A percentile compares a stretch with the other conserved stretches of the same genome.
Conservation (phyloP, 495 filamentous ascomycete genomes). For the Hypoxylon cercidicola region DNA sequence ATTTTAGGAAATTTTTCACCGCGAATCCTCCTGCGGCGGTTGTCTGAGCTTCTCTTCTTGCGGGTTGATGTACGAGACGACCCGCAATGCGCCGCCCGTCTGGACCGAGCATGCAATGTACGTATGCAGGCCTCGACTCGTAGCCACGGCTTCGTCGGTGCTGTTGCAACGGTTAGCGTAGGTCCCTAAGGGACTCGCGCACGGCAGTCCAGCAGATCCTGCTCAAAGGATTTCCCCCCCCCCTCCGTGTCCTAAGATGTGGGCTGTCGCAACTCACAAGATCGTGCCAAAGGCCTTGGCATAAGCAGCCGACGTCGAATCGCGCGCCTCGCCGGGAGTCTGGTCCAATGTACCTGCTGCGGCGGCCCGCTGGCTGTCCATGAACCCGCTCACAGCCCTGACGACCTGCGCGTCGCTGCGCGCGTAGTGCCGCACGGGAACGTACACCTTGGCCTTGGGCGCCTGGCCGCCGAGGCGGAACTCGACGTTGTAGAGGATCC, state of each 20-base stretch:
- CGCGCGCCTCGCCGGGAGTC: background rate
- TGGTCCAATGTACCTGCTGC: background rate
- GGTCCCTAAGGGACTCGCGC: too few species aligned
- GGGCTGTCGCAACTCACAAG: slow-evolving; percentile 22
- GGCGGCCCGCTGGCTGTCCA: slow-evolving; percentile 5
- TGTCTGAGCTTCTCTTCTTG: slow-evolving; percentile 21
- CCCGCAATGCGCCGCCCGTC: slow-evolving; percentile 28
- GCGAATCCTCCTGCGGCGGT: background rate
- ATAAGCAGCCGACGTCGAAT: slow-evolving; percentile 4
- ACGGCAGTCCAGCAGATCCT: background rate
- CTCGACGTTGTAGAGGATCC: slow-evolving; percentile 54
- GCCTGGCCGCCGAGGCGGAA: slow-evolving; percentile 33
- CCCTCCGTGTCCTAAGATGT: background rate
- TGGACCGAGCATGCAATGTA: slow-evolving; percentile 40
- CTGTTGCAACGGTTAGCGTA: slow-evolving; percentile 8
- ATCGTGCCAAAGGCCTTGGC: slow-evolving; percentile 16
- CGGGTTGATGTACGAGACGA: slow-evolving; percentile 43
- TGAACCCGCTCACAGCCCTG: slow-evolving; percentile 7
- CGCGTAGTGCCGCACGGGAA: slow-evolving; percentile 49
- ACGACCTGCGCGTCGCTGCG: slow-evolving; percentile 34
- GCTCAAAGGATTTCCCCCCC: background rate
- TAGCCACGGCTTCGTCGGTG: slow-evolving; percentile 4
- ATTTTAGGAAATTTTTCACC: background rate
- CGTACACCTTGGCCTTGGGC: slow-evolving; percentile 50
- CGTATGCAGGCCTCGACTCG: slow-evolving; percentile 32